Percentiles rank a stretch among this genome's conserved stretches.
Conservation (phyloP, 257 asterid species). For the Cordia subcordata region DNA sequence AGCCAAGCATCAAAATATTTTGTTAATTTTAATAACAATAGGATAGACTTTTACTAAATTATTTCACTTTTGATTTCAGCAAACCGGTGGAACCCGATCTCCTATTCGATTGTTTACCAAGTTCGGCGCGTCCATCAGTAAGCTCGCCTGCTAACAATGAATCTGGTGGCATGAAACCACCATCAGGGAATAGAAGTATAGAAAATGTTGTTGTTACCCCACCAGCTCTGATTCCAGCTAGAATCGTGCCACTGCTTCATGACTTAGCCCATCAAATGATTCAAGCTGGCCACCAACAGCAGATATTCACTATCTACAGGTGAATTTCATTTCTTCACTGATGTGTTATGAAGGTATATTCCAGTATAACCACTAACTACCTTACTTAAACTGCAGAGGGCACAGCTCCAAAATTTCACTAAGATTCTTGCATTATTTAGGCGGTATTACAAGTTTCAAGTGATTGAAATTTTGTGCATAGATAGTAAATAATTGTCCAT, state of each 20-base stretch:
- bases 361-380: no score
- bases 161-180: slow-evolving; percentile 32
- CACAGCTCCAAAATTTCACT: no score
- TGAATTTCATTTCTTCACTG: slow-evolving; percentile 3
- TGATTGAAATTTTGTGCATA: no score
- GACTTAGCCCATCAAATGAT: slow-evolving; percentile 64
- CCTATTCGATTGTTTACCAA: slow-evolving; percentile 84
- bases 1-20: no score
- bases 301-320: slow-evolving; percentile 66
- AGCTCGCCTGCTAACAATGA: slow-evolving; percentile 61
- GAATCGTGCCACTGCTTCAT: slow-evolving; percentile 72
- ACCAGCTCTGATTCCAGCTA: slow-evolving; percentile 68
- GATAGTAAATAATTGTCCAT: no score
- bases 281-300: slow-evolving; percentile 81
- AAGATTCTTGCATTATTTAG: no score
- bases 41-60: neutral
- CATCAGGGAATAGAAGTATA: slow-evolving; percentile 43
- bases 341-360: neutral
- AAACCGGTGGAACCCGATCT: slow-evolving; percentile 94
- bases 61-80: slow-evolving; percentile 39
- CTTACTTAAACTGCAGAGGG: no score
- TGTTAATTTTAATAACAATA: no score
- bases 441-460: no score
- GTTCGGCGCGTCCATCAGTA: slow-evolving; percentile 62
- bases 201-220: slow-evolving; percentile 65